Conservation (phyloP, 306 rosid species). For the Cicer cuneatum region DNA sequence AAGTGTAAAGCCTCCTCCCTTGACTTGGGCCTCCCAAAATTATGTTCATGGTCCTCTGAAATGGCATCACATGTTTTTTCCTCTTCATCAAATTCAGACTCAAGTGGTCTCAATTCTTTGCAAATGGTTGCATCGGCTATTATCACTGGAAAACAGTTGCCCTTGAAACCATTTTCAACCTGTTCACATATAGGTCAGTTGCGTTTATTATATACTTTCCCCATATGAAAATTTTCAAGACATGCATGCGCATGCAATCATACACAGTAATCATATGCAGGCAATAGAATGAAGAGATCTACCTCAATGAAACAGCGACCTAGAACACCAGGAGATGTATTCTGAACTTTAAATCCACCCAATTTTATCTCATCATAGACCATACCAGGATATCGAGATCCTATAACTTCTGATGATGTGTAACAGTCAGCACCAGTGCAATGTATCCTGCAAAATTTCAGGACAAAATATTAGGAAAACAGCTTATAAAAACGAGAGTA, state of each 20-base stretch:
- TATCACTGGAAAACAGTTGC: slow-evolving; percentile 81
- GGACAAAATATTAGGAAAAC: slow-evolving; percentile 34
- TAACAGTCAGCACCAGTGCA: slow-evolving; percentile 74
- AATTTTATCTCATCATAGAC: slow-evolving; percentile 66
- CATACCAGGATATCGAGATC: slow-evolving; percentile 54
- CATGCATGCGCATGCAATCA: neutral
- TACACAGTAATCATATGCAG: slow-evolving; percentile 18
- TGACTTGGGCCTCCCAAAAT: slow-evolving; percentile 60
- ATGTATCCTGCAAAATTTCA: slow-evolving; percentile 69
- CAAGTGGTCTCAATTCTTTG: slow-evolving; percentile 71
- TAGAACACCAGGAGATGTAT: slow-evolving; percentile 61
- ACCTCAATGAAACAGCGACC: slow-evolving; percentile 98
- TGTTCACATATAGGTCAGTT: slow-evolving; percentile 48
- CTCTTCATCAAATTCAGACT: slow-evolving; percentile 67
- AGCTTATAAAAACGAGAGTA: slow-evolving; percentile 10
- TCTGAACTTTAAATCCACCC: slow-evolving; percentile 60
- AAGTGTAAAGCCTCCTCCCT: slow-evolving; percentile 80
- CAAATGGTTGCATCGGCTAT: slow-evolving; percentile 83
- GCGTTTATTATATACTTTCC: slow-evolving; percentile 10
- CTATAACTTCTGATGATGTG: slow-evolving; percentile 63
- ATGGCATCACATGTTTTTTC: slow-evolving; percentile 52
- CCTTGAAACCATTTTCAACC: slow-evolving; percentile 94
- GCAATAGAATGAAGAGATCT: slow-evolving; percentile 9
- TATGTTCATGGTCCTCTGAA: slow-evolving; percentile 58
- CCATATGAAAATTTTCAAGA: slow-evolving; percentile 4